Percentiles rank a stretch among this genome's conserved stretches.
phyloP scores from a whole-genome alignment of 768 basidiomycete species.

The Tricholomella constricta region DNA sequence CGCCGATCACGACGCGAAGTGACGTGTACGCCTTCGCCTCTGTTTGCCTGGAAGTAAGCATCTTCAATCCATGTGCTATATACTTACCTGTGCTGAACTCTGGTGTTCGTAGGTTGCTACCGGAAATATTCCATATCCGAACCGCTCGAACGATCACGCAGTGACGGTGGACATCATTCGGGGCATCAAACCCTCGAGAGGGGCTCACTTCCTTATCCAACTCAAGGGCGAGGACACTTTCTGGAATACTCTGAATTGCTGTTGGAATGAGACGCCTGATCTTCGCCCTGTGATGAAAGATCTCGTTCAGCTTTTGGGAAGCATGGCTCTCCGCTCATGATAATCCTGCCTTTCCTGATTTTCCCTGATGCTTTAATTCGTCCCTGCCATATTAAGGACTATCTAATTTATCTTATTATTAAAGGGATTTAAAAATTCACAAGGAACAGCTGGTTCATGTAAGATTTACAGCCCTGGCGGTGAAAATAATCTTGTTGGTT shows the following conservation, averaged over 20 bases:
- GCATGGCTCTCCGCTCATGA: constrained; percentile 17
- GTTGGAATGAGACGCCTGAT: constrained; percentile 42
- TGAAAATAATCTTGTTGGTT: too few relatives aligned
- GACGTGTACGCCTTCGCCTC: constrained; percentile 66
- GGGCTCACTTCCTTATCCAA: constrained; percentile 27
- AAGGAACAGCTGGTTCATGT: too few relatives aligned
- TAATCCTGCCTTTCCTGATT: neutral
- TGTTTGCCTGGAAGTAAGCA: constrained; percentile 58
- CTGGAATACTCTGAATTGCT: constrained; percentile 46
- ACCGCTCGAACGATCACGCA: constrained; percentile 56
- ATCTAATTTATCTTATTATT: too few relatives aligned
- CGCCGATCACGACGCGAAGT: constrained; percentile 50
- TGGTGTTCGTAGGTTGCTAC: constrained; percentile 44
- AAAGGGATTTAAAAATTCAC: too few relatives aligned
- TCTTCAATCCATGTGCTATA: neutral
- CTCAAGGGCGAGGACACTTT: constrained; percentile 37
- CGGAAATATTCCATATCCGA: constrained; percentile 51
- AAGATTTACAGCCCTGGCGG: too few relatives aligned
- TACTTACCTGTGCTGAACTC: neutral
- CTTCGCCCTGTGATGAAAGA: constrained; percentile 47
- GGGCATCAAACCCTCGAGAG: constrained; percentile 48
- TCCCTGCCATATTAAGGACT: too few relatives aligned
- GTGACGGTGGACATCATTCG: constrained; percentile 58
- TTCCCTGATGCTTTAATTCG: too few relatives aligned
- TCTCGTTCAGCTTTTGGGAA: constrained; percentile 33